Base-by-base conservation (phyloP, 805 yeast genomes). In the Pichia kluyveri region DNA sequence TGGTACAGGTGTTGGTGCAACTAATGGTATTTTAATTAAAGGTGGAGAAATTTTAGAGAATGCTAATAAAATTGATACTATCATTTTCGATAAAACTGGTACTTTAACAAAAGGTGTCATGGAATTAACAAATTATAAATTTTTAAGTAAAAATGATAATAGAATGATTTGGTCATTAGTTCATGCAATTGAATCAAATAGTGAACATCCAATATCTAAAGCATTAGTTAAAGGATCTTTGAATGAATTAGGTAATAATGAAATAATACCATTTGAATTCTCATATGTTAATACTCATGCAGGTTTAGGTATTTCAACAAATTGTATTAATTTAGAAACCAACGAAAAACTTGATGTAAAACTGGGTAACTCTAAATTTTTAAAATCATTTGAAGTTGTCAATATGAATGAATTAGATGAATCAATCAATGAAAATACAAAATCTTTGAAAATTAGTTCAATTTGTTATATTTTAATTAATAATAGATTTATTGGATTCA, bases 1-100 rank as follows among this genome's bases (percentile, higher is more conserved):
- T 2, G 99, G 97, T 9, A 91, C 98, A 2, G 99, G 99, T 39
- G 83, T 88, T 23, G 98, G 96, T 39, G 98, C 99, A 0, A 65
- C 77, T 14, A 73, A 87, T 63, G 98, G 99, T 18, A 84, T 93
- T 6, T 70, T 93, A 46, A 85, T 93, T 58, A 93, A 91, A 65
- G 96, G 97, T 43, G 99, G 97, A 23, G 95, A 84, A 45, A 78
- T 86, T 15, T 73, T 93, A 52, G 98, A 93, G 60, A 73, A 69
- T 48, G 82, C 93, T 8, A 77, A 78, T 57, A 67, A 73, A 18
- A 71, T 87, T 38, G 75, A 80, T 53, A 73, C 78, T 12, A 78
- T 88, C 28, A 70, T 93, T 31, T 91, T 93, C 63, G 99, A 93
- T 67, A 93, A 93, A 66, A 93, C 99, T 0, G 99, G 99, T 3